A percentile compares a stretch with the other conserved stretches of the same genome.
These are phyloP conservation scores for Cordyceps militaris DNA, from an alignment of 2,329 filamentous ascomycete genomes.

Conservation along the genomic window DNA sequence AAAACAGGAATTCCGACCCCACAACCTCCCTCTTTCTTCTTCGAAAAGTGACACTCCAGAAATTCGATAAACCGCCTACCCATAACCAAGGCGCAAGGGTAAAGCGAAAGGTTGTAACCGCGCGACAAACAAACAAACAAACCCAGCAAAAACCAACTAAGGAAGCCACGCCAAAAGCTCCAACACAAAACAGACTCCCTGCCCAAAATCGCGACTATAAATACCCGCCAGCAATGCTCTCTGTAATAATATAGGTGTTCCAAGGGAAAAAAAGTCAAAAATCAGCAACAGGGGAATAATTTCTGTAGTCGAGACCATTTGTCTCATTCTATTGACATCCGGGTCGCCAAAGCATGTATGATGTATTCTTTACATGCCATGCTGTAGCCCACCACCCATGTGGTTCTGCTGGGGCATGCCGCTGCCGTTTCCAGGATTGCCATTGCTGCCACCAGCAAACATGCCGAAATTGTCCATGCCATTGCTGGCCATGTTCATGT, in stretches of 20 bases:
- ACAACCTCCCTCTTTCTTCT: not conserved
- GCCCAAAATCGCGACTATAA: not conserved
- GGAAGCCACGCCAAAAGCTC: not conserved
- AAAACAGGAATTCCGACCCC: not conserved
- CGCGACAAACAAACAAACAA: not conserved
- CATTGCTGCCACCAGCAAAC: conserved; percentile 33
- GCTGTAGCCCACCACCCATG: conserved; percentile 9
- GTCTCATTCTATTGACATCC: not conserved
- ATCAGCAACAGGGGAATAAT: not conserved
- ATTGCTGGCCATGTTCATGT: conserved; percentile 34
- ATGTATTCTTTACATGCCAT: conserved; percentile 1
- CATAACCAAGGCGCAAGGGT: not conserved
- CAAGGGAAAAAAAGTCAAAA: not conserved
- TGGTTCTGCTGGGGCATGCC: conserved; percentile 10
- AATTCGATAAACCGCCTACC: not conserved
- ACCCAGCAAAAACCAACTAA: not conserved
- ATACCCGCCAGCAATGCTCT: conserved; percentile 4
- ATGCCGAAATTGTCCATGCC: conserved; percentile 42
- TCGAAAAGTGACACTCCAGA: not conserved
- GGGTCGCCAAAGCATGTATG: not conserved
- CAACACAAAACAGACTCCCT: not conserved
- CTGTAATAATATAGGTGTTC: not conserved
- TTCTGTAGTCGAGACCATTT: not conserved
- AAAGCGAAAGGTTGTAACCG: not conserved
- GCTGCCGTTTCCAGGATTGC: conserved; percentile 2